Percentiles rank a stretch among this genome's conserved stretches.
Evolutionary conservation across 1,284 basidiomycete species (phyloP).

Genomic region (Cutaneotrichosporon daszewskae): DNA sequence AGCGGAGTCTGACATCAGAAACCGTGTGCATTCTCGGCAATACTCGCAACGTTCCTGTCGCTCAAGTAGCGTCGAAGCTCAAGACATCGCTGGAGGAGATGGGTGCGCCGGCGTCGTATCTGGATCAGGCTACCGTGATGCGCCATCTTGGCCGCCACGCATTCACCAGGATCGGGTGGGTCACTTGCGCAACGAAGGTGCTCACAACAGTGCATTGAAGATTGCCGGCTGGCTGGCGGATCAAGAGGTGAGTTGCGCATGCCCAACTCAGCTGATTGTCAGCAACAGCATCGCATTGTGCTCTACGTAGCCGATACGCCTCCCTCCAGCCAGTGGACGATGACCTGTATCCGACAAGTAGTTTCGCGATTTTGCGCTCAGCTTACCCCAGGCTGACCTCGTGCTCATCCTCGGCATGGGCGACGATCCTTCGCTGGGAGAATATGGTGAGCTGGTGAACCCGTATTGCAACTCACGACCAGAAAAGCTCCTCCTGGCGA

Average conservation of each 20-base stretch:
- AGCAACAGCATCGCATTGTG: conserved; percentile 78
- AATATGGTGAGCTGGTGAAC: conserved; percentile 53
- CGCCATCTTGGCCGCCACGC: conserved; percentile 84
- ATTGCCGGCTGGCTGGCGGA: conserved; percentile 89
- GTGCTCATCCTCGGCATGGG: conserved; percentile 96
- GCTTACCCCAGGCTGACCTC: conserved; percentile 96
- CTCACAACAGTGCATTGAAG: conserved; percentile 65
- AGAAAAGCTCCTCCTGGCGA: conserved; percentile 75
- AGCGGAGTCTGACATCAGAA: conserved; percentile 15
- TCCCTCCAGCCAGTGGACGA: conserved; percentile 90
- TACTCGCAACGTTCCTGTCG: conserved; percentile 75
- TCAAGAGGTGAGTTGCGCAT: conserved; percentile 56
- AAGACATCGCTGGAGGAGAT: conserved; percentile 78
- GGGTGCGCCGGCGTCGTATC: conserved; percentile 77
- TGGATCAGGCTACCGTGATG: conserved; percentile 87
- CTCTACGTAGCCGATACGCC: conserved; percentile 91
- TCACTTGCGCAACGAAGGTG: not conserved
- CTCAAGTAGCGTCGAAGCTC: conserved; percentile 81
- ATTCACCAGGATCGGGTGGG: conserved; percentile 72
- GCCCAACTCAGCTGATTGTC: not conserved
- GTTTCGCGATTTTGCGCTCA: no score
- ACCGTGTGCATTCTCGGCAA: conserved; percentile 48
- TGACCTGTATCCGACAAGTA: conserved; percentile 91
- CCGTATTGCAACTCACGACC: conserved; percentile 11
- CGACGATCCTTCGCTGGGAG: conserved; percentile 78